Evolutionary conservation across 2,329 filamentous ascomycete species (phyloP).

Genomic region (Colletotrichum gigasporum): DNA sequence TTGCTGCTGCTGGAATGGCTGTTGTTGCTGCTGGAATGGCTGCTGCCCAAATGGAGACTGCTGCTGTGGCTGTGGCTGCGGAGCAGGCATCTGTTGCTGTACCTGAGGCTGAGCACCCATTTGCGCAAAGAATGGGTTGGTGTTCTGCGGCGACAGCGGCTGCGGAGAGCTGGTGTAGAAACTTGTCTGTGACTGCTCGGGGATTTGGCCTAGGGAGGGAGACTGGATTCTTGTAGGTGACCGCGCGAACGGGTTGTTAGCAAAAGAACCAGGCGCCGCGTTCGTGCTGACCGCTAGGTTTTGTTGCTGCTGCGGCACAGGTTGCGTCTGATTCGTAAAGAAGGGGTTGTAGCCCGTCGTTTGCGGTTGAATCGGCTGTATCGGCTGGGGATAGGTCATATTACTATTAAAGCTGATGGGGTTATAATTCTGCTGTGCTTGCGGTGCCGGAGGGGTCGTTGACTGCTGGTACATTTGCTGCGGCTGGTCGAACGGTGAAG

Average conservation of each 20-base stretch:
- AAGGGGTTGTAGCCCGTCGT: constrained; percentile 63
- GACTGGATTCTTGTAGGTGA: constrained; percentile 62
- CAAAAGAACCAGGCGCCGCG: constrained; percentile 42
- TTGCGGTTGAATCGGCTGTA: constrained; percentile 46
- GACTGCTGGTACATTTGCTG: constrained; percentile 54
- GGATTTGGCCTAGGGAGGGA: constrained; percentile 60
- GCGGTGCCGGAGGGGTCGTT: constrained; percentile 52
- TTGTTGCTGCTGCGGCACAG: constrained; percentile 40
- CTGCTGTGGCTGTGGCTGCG: constrained; percentile 32
- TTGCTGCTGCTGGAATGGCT: constrained; percentile 36
- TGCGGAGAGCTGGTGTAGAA: constrained; percentile 46
- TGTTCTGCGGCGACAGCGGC: constrained; percentile 32
- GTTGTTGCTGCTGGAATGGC: constrained; percentile 30
- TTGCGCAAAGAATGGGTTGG: constrained; percentile 45
- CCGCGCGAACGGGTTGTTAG: constrained; percentile 59
- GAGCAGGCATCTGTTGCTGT: constrained; percentile 34
- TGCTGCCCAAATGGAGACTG: constrained; percentile 34
- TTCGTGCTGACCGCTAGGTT: constrained; percentile 52
- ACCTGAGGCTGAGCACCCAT: neutral
- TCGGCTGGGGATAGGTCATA: constrained; percentile 53
- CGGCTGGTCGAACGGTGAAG: constrained; percentile 45
- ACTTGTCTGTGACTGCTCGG: constrained; percentile 58
- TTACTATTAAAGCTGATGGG: constrained; percentile 50
- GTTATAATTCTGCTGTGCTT: constrained; percentile 51
- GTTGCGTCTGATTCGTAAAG: constrained; percentile 48